These are phyloP conservation scores for Neurospora tetraspora DNA, from an alignment of 495 filamentous ascomycete genomes.

Conservation along the genomic window DNA sequence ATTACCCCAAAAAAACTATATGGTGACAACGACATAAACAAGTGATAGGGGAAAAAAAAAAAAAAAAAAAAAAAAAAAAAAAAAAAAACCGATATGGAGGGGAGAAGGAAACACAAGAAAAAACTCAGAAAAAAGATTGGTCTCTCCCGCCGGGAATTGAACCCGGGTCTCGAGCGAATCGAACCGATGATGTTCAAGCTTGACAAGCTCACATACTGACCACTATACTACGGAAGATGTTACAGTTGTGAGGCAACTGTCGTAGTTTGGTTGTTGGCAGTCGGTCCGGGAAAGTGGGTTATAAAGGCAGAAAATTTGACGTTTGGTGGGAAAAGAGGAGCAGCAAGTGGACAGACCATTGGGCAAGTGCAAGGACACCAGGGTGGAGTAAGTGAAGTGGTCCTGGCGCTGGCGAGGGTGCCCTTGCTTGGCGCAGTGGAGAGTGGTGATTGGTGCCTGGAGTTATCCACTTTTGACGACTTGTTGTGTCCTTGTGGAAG, in stretches of 20 bases:
- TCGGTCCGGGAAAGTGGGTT: background rate
- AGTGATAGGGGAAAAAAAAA: too few species aligned
- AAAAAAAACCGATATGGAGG: too few species aligned
- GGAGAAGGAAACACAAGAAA: background rate
- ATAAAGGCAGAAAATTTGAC: background rate
- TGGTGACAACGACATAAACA: too few species aligned
- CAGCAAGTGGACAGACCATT: background rate
- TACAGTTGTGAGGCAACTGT: background rate
- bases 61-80: too few species aligned
- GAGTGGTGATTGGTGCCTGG: background rate
- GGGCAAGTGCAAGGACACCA: background rate
- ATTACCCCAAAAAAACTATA: too few species aligned
- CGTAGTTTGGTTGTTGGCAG: background rate
- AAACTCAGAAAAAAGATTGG: background rate
- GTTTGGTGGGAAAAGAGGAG: background rate
- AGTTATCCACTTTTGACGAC: background rate
- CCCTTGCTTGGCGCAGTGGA: background rate
- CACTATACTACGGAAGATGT: background rate
- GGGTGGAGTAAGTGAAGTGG: background rate
- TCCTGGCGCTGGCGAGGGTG: background rate
- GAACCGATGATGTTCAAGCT: background rate
- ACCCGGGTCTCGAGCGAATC: too few species aligned
- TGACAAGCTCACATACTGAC: background rate
- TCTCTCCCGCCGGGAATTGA: background rate
- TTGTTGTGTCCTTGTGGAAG: background rate